Percentiles rank a stretch among this genome's conserved stretches.
Evolutionary conservation across 305 asterid genomes (phyloP).

Genomic region (Fraxinus floribunda): DNA sequence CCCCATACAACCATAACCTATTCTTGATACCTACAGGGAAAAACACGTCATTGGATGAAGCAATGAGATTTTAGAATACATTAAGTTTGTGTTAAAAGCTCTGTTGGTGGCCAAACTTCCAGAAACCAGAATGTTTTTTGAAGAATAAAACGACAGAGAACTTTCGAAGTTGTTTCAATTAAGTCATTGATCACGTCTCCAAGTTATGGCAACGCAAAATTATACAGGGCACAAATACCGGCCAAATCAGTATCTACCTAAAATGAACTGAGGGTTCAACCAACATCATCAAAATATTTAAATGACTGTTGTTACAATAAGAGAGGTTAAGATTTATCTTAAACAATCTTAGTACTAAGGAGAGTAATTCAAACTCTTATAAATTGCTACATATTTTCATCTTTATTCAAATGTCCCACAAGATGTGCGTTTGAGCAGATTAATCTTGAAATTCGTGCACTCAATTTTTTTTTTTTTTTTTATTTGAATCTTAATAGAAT

Average conservation of each 20-base stretch:
- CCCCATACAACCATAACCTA: constrained; percentile 64
- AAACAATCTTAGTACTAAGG: no score
- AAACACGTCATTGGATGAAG: not conserved
- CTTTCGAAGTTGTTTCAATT: not conserved
- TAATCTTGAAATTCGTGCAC: no score
- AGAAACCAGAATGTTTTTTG: not conserved
- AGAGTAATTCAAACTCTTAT: no score
- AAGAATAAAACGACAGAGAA: not conserved
- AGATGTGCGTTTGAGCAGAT: no score
- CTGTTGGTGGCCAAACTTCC: not conserved
- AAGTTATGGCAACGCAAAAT: not conserved
- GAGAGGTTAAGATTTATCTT: no score
- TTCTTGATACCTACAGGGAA: constrained; percentile 39
- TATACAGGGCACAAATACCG: not conserved
- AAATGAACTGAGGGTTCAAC: not conserved
- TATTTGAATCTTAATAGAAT: no score
- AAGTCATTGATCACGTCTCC: not conserved
- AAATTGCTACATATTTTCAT: no score
- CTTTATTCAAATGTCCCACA: no score
- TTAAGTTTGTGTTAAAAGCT: not conserved
- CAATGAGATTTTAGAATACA: not conserved
- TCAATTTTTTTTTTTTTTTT: no score
- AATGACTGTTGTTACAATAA: not conserved
- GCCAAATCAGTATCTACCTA: not conserved
- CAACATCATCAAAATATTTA: not conserved